Percentiles rank a stretch among this genome's conserved stretches.
phyloP scores from a whole-genome alignment of 148 eudicot genomes.

The Selenicereus undatus region DNA sequence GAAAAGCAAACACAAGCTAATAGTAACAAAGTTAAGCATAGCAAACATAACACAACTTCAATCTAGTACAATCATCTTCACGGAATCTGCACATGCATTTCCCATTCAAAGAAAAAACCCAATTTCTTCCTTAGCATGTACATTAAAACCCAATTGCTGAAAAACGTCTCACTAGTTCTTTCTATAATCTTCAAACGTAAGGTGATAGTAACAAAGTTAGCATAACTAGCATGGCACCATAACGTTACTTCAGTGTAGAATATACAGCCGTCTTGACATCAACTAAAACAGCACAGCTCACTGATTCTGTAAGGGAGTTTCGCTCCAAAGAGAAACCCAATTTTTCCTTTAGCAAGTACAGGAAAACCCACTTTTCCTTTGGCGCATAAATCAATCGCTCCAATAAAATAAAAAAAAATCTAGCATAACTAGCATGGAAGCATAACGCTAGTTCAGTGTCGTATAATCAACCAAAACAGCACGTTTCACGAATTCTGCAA shows the following conservation, averaged over 20 bases:
- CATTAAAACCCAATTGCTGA: conserved; percentile 13
- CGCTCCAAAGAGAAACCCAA: not conserved
- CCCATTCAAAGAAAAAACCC: not conserved
- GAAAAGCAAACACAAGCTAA: conserved; percentile 3
- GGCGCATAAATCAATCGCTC: no score
- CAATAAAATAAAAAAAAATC: no score
- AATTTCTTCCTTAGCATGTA: no score
- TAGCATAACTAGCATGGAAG: not conserved
- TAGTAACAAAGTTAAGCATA: no score
- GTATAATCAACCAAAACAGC: not conserved
- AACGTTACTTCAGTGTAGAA: no score
- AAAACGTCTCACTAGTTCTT: conserved; percentile 43
- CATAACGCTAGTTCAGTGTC: not conserved
- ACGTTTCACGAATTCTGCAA: not conserved
- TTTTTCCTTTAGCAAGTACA: no score
- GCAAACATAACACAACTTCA: not conserved
- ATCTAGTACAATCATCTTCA: not conserved
- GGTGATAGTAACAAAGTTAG: not conserved
- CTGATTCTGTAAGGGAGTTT: no score
- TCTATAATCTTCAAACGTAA: conserved; percentile 52
- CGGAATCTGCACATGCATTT: not conserved
- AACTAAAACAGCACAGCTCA: no score
- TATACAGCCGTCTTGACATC: no score
- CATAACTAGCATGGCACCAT: no score
- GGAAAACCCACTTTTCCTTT: no score